Conservation (phyloP, 164 flowering plant genomes). For the Protea cynaroides region DNA sequence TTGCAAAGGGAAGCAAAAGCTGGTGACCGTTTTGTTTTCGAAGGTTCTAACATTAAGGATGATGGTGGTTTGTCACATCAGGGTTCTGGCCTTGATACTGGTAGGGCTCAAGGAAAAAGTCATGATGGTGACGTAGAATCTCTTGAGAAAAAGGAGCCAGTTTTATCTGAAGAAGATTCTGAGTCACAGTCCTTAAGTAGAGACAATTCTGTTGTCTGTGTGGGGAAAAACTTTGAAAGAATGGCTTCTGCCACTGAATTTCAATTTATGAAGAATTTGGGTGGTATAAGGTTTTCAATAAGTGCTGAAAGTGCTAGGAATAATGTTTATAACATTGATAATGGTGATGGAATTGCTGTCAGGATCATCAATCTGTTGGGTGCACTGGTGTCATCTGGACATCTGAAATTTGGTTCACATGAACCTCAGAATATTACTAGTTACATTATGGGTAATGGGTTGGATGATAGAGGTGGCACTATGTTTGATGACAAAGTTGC, state of each 20-base stretch:
- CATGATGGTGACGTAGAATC: slow-evolving; percentile 28
- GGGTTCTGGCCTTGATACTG: slow-evolving; percentile 20
- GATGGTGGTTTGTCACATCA: slow-evolving; percentile 15
- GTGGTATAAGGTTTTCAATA: slow-evolving; percentile 82
- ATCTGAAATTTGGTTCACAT: slow-evolving; percentile 52
- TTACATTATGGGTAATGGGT: slow-evolving; percentile 42
- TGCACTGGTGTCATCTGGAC: slow-evolving; percentile 67
- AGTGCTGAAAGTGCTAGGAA: slow-evolving; percentile 95
- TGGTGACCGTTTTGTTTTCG: slow-evolving; percentile 47
- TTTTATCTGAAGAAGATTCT: slow-evolving; percentile 24
- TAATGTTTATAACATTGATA: slow-evolving; percentile 83
- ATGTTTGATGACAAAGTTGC: slow-evolving; percentile 95
- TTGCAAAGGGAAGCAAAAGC: slow-evolving; percentile 90
- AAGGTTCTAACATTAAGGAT: slow-evolving; percentile 19
- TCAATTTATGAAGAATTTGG: slow-evolving; percentile 55
- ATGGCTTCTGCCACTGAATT: slow-evolving; percentile 57
- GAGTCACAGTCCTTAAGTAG: slow-evolving; percentile 21
- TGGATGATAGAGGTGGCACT: slow-evolving; percentile 62
- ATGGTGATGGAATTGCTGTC: slow-evolving; percentile 81
- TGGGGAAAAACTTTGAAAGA: slow-evolving; percentile 39
- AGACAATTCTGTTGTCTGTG: slow-evolving; percentile 19
- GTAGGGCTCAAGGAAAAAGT: slow-evolving; percentile 18
- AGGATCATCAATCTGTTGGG: slow-evolving; percentile 75
- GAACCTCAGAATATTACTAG: slow-evolving; percentile 43
- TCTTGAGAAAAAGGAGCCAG: slow-evolving; percentile 25